These are phyloP conservation scores for Lojkania enalia DNA, from an alignment of 2,329 filamentous ascomycete genomes.

Conservation along the genomic window DNA sequence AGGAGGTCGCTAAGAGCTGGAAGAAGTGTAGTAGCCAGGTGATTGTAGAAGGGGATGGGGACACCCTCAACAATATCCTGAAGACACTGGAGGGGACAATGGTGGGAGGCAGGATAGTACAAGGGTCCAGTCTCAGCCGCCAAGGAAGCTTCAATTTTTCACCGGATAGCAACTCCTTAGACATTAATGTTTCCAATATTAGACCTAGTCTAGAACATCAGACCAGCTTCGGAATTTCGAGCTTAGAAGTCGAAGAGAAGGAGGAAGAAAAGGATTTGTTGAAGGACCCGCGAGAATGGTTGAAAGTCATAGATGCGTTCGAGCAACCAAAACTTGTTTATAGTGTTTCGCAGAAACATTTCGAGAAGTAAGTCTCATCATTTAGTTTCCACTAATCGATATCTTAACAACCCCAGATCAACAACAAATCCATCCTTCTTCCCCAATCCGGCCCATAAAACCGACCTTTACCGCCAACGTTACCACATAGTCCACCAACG, in stretches of 20 bases:
- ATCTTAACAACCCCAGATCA: slow-evolving; percentile 35
- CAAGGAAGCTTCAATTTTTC: slow-evolving; percentile 69
- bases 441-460: slow-evolving; percentile 79
- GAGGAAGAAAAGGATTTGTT: slow-evolving; percentile 63
- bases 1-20: slow-evolving; percentile 90
- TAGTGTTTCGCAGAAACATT: slow-evolving; percentile 83
- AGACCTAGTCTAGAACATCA: slow-evolving; percentile 59
- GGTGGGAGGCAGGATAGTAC: slow-evolving; percentile 74
- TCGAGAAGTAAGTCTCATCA: slow-evolving; percentile 67
- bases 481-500: slow-evolving; percentile 93
- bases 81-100: slow-evolving; percentile 85
- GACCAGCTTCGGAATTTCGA: slow-evolving; percentile 63
- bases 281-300: slow-evolving; percentile 76
- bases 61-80: slow-evolving; percentile 76
- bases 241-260: slow-evolving; percentile 56
- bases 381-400: not conserved
- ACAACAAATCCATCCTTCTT: slow-evolving; percentile 54
- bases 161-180: slow-evolving; percentile 29
- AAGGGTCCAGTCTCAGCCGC: slow-evolving; percentile 60
- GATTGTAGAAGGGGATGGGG: slow-evolving; percentile 79
- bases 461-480: slow-evolving; percentile 80
- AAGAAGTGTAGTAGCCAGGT: slow-evolving; percentile 86
- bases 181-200: slow-evolving; percentile 1
- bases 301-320: slow-evolving; percentile 81
- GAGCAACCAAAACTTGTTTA: slow-evolving; percentile 81